A percentile compares a stretch with the other conserved stretches of the same genome.
Conservation (phyloP, 176 grass and related monocot genomes). For the Leersia perrieri region DNA sequence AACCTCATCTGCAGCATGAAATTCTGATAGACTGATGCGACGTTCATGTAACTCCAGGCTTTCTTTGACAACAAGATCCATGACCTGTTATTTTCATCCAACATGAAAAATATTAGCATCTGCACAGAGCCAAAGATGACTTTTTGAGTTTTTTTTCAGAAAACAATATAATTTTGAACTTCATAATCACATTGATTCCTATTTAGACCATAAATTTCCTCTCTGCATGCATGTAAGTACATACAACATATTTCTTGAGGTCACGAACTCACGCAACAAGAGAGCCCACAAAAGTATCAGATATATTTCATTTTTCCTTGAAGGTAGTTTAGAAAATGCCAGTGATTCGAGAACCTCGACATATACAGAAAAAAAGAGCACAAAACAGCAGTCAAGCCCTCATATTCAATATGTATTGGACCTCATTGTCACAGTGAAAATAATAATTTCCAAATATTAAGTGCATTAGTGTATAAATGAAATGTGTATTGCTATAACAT, state of each 20-base stretch:
- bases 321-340: background rate
- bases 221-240: background rate
- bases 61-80: slow-evolving; percentile 91
- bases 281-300: too few relatives aligned
- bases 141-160: background rate
- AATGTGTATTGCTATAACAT: slow-evolving; percentile 11
- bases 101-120: slow-evolving; percentile 8
- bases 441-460: background rate
- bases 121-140: background rate
- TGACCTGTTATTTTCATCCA: slow-evolving; percentile 66
- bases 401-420: background rate
- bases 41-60: slow-evolving; percentile 75
- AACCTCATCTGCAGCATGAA: slow-evolving; percentile 98
- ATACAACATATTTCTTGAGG: slow-evolving; percentile 3
- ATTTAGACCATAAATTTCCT: slow-evolving; percentile 6
- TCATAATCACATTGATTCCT: background rate
- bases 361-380: background rate
- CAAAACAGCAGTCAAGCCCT: background rate
- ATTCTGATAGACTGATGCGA: slow-evolving; percentile 96
- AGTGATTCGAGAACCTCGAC: background rate
- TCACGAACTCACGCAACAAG: background rate
- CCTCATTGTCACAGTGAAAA: slow-evolving; percentile 9
- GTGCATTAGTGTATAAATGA: background rate
- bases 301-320: background rate
- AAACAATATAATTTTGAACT: slow-evolving; percentile 3